Base-by-base conservation (phyloP, 768 basidiomycete species). In the Vararia minispora region DNA sequence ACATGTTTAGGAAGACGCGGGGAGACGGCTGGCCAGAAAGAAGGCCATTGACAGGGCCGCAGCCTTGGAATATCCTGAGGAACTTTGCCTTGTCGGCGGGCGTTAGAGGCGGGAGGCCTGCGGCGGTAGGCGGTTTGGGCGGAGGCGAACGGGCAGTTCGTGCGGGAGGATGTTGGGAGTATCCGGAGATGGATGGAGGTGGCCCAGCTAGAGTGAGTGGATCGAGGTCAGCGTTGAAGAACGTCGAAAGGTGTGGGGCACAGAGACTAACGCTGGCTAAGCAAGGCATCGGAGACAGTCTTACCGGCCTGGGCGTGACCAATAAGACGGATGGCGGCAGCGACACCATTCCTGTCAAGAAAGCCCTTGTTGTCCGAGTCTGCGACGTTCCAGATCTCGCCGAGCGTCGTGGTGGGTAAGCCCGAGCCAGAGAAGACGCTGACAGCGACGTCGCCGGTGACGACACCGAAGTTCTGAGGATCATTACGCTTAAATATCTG, bases 281-380 rank as follows among this genome's bases (percentile, higher is more conserved):
- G 61, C 37, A 85, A 60, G 32, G 77, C 74, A 22, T 69, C 64
- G 2, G 72, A 66, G 26, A 84, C 57, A 44, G 69, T 69, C 54
- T 84, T 82, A 46, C 79, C 90, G 49, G 79, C 79, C 66, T 98
- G 95, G 3, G 90, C 85, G 69, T 85, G 86, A 4, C 85, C 90
- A 44, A 99, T 89, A 35, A 98, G 68, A 41, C 95, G 71, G n/a
- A 94, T 67, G 20, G 87, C 91, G 43, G 84, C 68, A 13, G 88
- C 79, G 50, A 90, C 86, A 30, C 86, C 85, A 54, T 87, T 91
- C 47, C 74, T 77, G 9, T 89, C 80, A 38, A 99, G 72, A 63
- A 80, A 90, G 2, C 95, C 95, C 44, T 86, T 86, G 66, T 97
- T 92, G 23, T 91, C 80, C 39, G 84, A 79, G 65, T 99, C 95